Conservation (phyloP, 345 rosid genomes). For the Bruguiera sexangula region DNA sequence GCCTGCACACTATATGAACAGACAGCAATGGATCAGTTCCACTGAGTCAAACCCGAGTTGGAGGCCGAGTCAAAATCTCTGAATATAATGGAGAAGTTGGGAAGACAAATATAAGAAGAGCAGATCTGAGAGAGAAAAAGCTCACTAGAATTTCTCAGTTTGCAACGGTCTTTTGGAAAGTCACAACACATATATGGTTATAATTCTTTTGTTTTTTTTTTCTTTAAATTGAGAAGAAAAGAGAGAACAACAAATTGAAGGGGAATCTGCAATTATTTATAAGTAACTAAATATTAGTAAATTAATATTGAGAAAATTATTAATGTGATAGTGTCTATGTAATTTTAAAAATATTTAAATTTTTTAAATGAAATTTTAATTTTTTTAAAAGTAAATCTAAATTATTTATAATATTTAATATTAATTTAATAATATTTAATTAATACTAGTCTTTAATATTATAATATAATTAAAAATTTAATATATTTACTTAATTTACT, state of each 20-base stretch:
- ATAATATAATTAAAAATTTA: too few relatives aligned
- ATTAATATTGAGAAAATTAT: too few relatives aligned
- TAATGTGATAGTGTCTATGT: too few relatives aligned
- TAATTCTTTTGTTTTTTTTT: not conserved
- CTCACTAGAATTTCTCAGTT: slow-evolving; percentile 1
- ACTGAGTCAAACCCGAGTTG: slow-evolving; percentile 18
- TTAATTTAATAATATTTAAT: too few relatives aligned
- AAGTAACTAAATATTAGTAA: too few relatives aligned
- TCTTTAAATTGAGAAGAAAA: not conserved
- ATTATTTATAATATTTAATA: too few relatives aligned
- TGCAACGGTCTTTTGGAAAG: slow-evolving; percentile 19
- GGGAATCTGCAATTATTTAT: slow-evolving; percentile 23
- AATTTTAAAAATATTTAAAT: too few relatives aligned
- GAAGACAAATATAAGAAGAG: slow-evolving; percentile 17
- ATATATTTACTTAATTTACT: too few relatives aligned
- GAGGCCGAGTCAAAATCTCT: not conserved
- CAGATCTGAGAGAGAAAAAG: slow-evolving; percentile 41
- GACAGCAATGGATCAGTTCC: not conserved
- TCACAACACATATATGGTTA: slow-evolving; percentile 12
- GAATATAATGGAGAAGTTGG: not conserved
- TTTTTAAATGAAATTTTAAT: too few relatives aligned
- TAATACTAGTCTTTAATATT: too few relatives aligned
- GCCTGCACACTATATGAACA: not conserved
- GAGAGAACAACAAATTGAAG: slow-evolving; percentile 5
- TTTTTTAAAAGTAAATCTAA: too few relatives aligned